These are phyloP conservation scores for Rhizophora apiculata DNA, from an alignment of 345 rosid genomes.

Conservation along the genomic window DNA sequence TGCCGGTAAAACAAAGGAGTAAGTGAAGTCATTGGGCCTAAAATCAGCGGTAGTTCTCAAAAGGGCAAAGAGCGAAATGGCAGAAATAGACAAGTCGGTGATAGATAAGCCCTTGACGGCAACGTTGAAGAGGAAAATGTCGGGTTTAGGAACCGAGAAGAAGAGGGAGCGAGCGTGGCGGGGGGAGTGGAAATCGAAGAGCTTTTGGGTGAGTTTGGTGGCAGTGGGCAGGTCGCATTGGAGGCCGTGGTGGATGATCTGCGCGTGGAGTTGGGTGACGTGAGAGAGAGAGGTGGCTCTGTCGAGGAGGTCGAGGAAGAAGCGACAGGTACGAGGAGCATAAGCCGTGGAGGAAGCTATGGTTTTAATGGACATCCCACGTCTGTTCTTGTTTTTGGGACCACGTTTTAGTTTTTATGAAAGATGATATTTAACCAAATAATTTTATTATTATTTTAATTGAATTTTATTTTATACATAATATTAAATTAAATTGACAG, in stretches of 20 bases:
- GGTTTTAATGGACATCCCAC: slow-evolving; percentile 13
- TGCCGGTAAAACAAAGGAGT: slow-evolving; percentile 48
- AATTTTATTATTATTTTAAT: not conserved
- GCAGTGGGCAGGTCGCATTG: slow-evolving; percentile 45
- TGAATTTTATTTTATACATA: no score
- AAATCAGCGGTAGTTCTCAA: slow-evolving; percentile 41
- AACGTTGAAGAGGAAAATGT: slow-evolving; percentile 69
- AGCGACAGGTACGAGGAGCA: slow-evolving; percentile 24
- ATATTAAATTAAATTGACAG: no score
- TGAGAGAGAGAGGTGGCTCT: slow-evolving; percentile 44
- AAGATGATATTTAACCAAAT: not conserved
- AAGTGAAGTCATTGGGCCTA: slow-evolving; percentile 59
- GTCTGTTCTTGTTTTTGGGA: not conserved
- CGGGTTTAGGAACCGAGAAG: slow-evolving; percentile 55
- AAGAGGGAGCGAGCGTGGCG: slow-evolving; percentile 49
- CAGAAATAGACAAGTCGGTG: slow-evolving; percentile 36
- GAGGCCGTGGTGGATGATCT: slow-evolving; percentile 49
- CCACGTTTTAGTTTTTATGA: not conserved
- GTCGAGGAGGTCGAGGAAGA: slow-evolving; percentile 43
- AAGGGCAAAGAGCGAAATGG: slow-evolving; percentile 47
- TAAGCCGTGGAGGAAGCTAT: not conserved
- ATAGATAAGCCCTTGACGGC: slow-evolving; percentile 54
- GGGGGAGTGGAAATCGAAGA: slow-evolving; percentile 55
- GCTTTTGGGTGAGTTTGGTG: slow-evolving; percentile 69
- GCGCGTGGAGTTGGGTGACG: slow-evolving; percentile 62